These are phyloP conservation scores for Colletotrichum lindemuthianum DNA, from an alignment of 2,329 filamentous ascomycete genomes.

Conservation along the genomic window DNA sequence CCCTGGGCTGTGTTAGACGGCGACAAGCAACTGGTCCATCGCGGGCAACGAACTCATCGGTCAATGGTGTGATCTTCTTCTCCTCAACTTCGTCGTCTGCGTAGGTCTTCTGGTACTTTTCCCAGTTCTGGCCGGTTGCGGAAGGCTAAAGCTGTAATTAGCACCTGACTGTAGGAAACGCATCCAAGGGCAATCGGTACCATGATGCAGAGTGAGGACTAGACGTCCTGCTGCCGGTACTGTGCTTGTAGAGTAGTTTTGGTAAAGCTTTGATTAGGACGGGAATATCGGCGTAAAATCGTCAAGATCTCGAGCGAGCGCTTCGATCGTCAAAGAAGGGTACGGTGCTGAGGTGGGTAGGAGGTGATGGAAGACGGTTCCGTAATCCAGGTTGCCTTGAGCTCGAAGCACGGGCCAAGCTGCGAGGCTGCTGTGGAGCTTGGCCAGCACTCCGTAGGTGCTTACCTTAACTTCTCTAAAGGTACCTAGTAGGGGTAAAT, in stretches of 20 bases:
- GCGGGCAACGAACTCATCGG: conserved; percentile 81
- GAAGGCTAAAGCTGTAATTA: conserved; percentile 75
- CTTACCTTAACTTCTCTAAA: too few relatives aligned
- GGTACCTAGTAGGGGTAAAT: conserved; percentile 8
- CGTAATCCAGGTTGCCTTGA: conserved; percentile 42
- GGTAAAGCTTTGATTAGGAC: background rate
- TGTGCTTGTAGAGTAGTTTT: background rate
- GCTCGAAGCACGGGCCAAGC: conserved; percentile 36
- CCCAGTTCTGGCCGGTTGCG: conserved; percentile 94
- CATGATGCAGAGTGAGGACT: conserved; percentile 52
- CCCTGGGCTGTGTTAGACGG: conserved; percentile 64
- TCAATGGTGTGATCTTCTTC: conserved; percentile 98
- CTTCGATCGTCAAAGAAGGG: conserved; percentile 23
- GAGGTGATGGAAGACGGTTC: conserved; percentile 38
- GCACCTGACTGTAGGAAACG: conserved; percentile 38
- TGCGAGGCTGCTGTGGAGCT: conserved; percentile 39
- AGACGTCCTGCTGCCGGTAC: conserved; percentile 36
- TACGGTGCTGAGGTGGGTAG: conserved; percentile 16
- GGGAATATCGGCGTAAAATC: conserved; percentile 14
- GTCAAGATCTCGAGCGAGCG: conserved; percentile 12
- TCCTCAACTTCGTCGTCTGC: conserved; percentile 97
- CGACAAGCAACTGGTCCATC: conserved; percentile 39
- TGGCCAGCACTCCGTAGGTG: conserved; percentile 8
- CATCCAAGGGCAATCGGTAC: conserved; percentile 43
- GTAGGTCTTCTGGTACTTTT: conserved; percentile 98